Evolutionary conservation across 805 yeast genomes (phyloP).

Genomic region (Wilhelminamyces savonicus): DNA sequence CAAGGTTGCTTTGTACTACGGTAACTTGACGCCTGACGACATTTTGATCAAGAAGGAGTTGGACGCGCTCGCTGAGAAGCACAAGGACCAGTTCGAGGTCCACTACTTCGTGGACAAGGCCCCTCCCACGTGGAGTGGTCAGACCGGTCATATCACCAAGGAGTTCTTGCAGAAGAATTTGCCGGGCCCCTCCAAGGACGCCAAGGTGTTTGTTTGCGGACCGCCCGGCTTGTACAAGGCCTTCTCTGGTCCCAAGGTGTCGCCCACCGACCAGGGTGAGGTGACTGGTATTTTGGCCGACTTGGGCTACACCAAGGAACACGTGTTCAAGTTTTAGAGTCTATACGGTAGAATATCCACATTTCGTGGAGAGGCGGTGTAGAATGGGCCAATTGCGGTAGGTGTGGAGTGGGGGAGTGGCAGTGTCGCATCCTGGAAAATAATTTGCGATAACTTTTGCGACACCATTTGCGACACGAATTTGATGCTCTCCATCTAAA

Average conservation of each 20-base stretch:
- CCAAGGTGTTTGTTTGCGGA: slow-evolving; percentile 83
- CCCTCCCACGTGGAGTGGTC: slow-evolving; percentile 46
- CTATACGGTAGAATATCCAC: background rate
- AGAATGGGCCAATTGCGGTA: too few relatives aligned
- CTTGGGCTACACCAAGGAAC: slow-evolving; percentile 78
- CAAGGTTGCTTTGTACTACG: slow-evolving; percentile 76
- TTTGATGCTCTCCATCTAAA: too few relatives aligned
- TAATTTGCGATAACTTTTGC: too few relatives aligned
- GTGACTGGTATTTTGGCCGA: slow-evolving; percentile 82
- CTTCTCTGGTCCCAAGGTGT: slow-evolving; percentile 75
- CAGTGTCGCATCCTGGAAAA: too few relatives aligned
- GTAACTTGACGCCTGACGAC: slow-evolving; percentile 71
- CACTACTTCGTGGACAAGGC: slow-evolving; percentile 74
- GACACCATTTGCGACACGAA: too few relatives aligned
- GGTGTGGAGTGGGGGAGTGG: too few relatives aligned
- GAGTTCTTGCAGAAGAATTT: slow-evolving; percentile 59
- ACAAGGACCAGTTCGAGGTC: slow-evolving; percentile 74
- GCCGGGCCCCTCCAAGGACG: slow-evolving; percentile 56
- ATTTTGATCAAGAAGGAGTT: slow-evolving; percentile 74
- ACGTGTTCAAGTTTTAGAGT: slow-evolving; percentile 78
- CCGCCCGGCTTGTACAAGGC: slow-evolving; percentile 91
- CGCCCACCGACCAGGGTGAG: slow-evolving; percentile 94
- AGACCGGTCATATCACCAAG: slow-evolving; percentile 71
- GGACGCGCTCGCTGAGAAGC: slow-evolving; percentile 56
- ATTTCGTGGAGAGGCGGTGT: too few relatives aligned